Evolutionary conservation across 2,329 filamentous ascomycete genomes (phyloP).

Genomic region (Celoporthe dispersa): DNA sequence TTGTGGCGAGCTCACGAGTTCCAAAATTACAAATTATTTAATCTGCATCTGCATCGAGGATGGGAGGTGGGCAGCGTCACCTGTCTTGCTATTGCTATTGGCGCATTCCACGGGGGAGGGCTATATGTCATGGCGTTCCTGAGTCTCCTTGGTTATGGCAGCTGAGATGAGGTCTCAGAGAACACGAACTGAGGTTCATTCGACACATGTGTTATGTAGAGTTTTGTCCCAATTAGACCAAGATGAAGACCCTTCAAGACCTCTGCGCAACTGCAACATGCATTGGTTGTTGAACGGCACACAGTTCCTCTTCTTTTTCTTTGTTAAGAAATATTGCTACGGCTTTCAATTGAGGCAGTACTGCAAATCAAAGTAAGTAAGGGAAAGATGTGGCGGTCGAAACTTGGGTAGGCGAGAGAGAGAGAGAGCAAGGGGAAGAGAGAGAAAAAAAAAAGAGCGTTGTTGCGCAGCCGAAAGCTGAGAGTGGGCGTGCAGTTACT

Average conservation of each 20-base stretch:
- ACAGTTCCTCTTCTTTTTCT: too few species aligned
- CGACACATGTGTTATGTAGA: slow-evolving; percentile 26
- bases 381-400: background rate
- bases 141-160: slow-evolving; percentile 20
- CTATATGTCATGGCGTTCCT: slow-evolving; percentile 21
- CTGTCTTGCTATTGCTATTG: slow-evolving; percentile 19
- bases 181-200: slow-evolving; percentile 12
- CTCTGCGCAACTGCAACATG: background rate
- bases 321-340: background rate
- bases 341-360: background rate
- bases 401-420: background rate
- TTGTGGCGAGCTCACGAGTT: slow-evolving; percentile 23
- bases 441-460: background rate
- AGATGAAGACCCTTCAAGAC: background rate
- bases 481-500: background rate
- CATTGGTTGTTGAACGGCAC: background rate
- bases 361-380: background rate
- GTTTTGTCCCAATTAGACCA: slow-evolving; percentile 23
- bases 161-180: slow-evolving; percentile 11
- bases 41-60: slow-evolving; percentile 30
- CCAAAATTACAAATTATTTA: slow-evolving; percentile 24
- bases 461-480: background rate
- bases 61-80: slow-evolving; percentile 17
- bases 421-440: too few species aligned
- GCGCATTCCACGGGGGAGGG: slow-evolving; percentile 19